Evolutionary conservation across 306 rosid species (phyloP), one percentile per base, ranked within the genome.

Genomic region (Corylus heterophylla): DNA sequence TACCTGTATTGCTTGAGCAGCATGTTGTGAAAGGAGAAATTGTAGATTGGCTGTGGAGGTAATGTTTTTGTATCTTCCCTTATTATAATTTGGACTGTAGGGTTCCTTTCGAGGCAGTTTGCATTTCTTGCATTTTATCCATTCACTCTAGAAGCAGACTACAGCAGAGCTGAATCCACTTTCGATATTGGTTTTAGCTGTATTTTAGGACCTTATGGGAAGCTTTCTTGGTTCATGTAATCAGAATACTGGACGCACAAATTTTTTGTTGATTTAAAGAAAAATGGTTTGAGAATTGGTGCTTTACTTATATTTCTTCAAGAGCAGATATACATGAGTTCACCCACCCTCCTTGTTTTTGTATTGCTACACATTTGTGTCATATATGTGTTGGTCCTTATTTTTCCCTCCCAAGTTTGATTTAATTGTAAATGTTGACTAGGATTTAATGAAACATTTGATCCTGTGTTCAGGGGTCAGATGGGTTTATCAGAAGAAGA

Each of bases 401-500:
- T 39, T 39, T n/a, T 42, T 8, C n/a, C 3, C 39, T 29, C 18
- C 17, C 52, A 18, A 42, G 72, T 18, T 39, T 68, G 27, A 39
- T 42, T 68, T 39, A 39, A 42, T 67, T 16, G 29, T 10, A n/a
- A 68, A 49, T 62, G 76, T 71, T 83, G 72, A 71, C 59, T 54
- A 31, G 76, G 64, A 16, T 54, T 73, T 31, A 12, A 78, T 74
- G 25, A 10, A 58, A 61, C 82, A 42, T 69, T 31, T 73, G 55
- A 58, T 74, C 39, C 44, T 82, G 62, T n/a, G 66, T 75, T 76
- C 87, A 94, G 98, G 89, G 98, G 98, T 55, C 97, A 91, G 86
- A 91, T 94, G 98, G 97, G 97, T 76, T 91, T 92, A 84, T 86
- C 95, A 20, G 91, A 89, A 84, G 90, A 88, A 25, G 89, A 92